Base-by-base conservation (phyloP, 371 early-diverging fungal species). In the Zancudomyces culisetae region DNA sequence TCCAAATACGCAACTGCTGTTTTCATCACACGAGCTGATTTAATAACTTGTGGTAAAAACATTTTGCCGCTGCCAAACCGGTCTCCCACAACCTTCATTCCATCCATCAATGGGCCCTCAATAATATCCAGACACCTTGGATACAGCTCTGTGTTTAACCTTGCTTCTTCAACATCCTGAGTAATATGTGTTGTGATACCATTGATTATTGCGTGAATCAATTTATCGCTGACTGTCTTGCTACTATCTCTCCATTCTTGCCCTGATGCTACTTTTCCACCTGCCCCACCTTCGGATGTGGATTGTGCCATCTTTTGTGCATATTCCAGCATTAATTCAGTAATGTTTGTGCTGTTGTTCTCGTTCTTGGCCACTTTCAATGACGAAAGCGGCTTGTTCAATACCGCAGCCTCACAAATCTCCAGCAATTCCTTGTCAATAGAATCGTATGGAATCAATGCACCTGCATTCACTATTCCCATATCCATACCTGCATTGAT, bases 41-140 rank as follows among this genome's bases (percentile, higher is more conserved):
- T 90, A 70, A 92, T 92, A 49, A 92, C 93, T 60, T 92, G 93
- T 8, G 93, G 93, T 73, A 92, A 78, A 64, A 92, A 92, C 93
- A 92, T 92, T 64, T 90, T 90, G 30, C 91, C 88, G 23, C 80
- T 64, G 39, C 93, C 91, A 69, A 92, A 92, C 42, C 90, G 70
- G 61, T 92, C 86, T 54, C 93, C 93, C 3, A 92, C 93, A 42
- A 80, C 72, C 52, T 75, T 78, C 93, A 92, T 92, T 51, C 93
- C 93, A 49, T 67, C 70, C 93, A 92, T 92, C 42, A 92, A 73
- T 19, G 93, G 93, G 3, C 90, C 90, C 62, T 92, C 93, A 59
- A 92, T 92, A 49, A 92, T 87, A 57, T 90, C 82, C 45, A 92
- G 71, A 27, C 90, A 85, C 27, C 85, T 81, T 27, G 87, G 85